Evolutionary conservation across 2,329 filamentous ascomycete genomes (phyloP).

Genomic region (Purpureocillium lavendulum): DNA sequence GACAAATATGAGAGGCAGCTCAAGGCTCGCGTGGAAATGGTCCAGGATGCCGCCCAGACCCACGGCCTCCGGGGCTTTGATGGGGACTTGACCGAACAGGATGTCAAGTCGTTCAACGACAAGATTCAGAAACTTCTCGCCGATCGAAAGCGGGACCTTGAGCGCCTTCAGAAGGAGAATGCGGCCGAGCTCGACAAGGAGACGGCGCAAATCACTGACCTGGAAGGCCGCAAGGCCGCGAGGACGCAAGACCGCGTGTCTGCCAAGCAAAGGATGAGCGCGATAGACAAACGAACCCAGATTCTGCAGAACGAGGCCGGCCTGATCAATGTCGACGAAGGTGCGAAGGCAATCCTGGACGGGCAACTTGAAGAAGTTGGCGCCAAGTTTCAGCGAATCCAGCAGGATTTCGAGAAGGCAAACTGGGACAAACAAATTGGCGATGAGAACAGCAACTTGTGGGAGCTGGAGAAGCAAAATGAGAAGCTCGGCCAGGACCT

Average conservation of each 20-base stretch:
- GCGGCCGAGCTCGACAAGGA: conserved; percentile 66
- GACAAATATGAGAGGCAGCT: conserved; percentile 79
- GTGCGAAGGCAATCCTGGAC: conserved; percentile 68
- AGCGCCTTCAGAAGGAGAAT: conserved; percentile 64
- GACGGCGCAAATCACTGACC: conserved; percentile 61
- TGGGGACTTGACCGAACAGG: conserved; percentile 62
- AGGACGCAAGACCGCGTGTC: conserved; percentile 66
- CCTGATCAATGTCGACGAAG: conserved; percentile 77
- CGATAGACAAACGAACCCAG: conserved; percentile 63
- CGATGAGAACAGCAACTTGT: conserved; percentile 55
- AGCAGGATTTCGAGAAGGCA: conserved; percentile 52
- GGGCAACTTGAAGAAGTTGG: conserved; percentile 64
- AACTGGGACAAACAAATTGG: conserved; percentile 66
- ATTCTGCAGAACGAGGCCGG: conserved; percentile 60
- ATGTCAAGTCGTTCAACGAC: conserved; percentile 69
- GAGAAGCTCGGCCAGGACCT: conserved; percentile 72
- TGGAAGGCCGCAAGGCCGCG: conserved; percentile 66
- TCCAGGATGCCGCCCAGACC: conserved; percentile 67
- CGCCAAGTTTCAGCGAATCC: conserved; percentile 50
- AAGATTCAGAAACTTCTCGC: conserved; percentile 64
- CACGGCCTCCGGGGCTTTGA: conserved; percentile 84
- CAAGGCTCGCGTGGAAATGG: conserved; percentile 59
- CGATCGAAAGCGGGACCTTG: conserved; percentile 73
- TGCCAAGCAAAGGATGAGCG: conserved; percentile 62
- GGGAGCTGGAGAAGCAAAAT: conserved; percentile 62